Evolutionary conservation across 495 filamentous ascomycete genomes (phyloP).

Genomic region (Lasiosphaeria hispida): DNA sequence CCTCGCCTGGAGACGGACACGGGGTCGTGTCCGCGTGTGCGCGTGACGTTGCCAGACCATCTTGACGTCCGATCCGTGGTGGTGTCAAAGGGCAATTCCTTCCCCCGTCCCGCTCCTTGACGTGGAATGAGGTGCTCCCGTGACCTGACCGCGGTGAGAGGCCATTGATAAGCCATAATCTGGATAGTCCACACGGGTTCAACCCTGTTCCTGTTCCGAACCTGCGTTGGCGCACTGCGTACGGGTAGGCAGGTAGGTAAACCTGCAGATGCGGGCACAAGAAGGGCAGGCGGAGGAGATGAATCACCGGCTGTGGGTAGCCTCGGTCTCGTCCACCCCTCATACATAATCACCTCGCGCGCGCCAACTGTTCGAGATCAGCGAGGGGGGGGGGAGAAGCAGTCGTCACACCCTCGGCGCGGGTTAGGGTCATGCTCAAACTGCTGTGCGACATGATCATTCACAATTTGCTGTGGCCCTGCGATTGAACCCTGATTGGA

Average conservation of each 20-base stretch:
- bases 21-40: too few species aligned
- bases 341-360: conserved; percentile 2
- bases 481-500: conserved; percentile 3
- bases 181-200: neutral
- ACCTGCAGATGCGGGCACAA: neutral
- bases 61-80: too few species aligned
- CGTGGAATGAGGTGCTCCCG: neutral
- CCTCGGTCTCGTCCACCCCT: neutral
- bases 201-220: conserved; percentile 7
- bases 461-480: conserved; percentile 3
- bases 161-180: neutral
- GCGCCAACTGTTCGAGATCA: neutral
- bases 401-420: conserved; percentile 14
- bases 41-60: too few species aligned
- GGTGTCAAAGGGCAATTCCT: too few species aligned
- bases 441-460: conserved; percentile 11
- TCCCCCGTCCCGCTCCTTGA: neutral
- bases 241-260: neutral
- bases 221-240: conserved; percentile 4
- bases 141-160: neutral
- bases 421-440: conserved; percentile 7
- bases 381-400: neutral
- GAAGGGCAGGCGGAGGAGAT: too few species aligned
- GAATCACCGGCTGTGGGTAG: neutral
- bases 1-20: too few species aligned